These are phyloP conservation scores for Lathyrus aphaca DNA, from an alignment of 306 rosid species.

Conservation along the genomic window DNA sequence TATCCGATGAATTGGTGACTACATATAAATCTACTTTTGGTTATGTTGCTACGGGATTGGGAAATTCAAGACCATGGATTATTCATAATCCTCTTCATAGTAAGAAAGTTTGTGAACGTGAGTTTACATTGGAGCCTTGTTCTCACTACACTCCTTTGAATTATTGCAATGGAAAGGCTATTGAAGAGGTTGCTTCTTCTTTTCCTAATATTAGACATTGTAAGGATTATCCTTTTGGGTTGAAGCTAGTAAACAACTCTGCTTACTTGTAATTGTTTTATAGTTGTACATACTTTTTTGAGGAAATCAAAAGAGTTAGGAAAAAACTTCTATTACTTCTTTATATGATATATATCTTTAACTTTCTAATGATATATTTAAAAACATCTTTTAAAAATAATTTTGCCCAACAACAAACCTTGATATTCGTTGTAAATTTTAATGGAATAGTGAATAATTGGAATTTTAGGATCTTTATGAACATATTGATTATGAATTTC, in stretches of 20 bases:
- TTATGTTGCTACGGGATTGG: constrained; percentile 68
- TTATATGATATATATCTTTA: too few relatives aligned
- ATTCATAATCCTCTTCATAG: constrained; percentile 37
- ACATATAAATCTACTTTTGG: constrained; percentile 68
- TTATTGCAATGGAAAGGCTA: constrained; percentile 45
- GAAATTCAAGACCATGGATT: constrained; percentile 58
- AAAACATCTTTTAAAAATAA: too few relatives aligned
- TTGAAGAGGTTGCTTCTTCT: constrained; percentile 39
- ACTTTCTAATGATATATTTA: too few relatives aligned
- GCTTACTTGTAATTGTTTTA: neutral
- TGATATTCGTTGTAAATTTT: too few relatives aligned
- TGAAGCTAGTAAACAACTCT: constrained; percentile 41
- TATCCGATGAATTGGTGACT: constrained; percentile 59
- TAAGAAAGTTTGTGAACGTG: constrained; percentile 35
- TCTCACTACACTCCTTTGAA: constrained; percentile 55
- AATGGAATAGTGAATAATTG: too few relatives aligned
- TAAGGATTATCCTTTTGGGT: constrained; percentile 54
- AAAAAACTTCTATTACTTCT: too few relatives aligned
- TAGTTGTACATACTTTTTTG: neutral
- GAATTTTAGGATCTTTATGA: too few relatives aligned
- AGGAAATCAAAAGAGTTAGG: too few relatives aligned
- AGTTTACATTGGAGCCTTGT: constrained; percentile 65
- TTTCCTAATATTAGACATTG: constrained; percentile 55
- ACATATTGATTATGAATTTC: too few relatives aligned
- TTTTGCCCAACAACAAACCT: too few relatives aligned